Percentiles rank a stretch among this genome's conserved stretches.
Evolutionary conservation across 1,284 basidiomycete genomes (phyloP).

Genomic region (Coniophora puteana): DNA sequence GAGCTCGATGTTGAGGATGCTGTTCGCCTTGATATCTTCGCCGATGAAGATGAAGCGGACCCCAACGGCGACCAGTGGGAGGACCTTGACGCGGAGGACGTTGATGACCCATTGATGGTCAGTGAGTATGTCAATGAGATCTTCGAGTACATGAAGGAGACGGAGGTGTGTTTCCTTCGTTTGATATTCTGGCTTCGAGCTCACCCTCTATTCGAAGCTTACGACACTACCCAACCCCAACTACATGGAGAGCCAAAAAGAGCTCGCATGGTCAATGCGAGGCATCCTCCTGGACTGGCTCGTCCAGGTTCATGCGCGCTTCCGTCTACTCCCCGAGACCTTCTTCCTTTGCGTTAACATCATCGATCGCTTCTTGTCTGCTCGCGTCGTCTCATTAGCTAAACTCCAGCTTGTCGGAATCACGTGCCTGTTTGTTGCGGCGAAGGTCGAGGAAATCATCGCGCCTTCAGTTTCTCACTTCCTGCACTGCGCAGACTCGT

Average conservation of each 20-base stretch:
- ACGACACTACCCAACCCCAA: slow-evolving; percentile 82
- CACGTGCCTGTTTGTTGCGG: slow-evolving; percentile 90
- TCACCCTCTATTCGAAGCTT: slow-evolving; percentile 42
- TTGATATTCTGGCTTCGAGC: slow-evolving; percentile 4
- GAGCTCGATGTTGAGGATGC: slow-evolving; percentile 23
- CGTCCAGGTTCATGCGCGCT: slow-evolving; percentile 93
- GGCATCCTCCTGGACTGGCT: slow-evolving; percentile 97
- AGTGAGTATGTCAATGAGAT: slow-evolving; percentile 96
- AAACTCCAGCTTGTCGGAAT: slow-evolving; percentile 96
- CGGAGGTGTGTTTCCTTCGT: slow-evolving; percentile 45
- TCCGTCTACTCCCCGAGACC: slow-evolving; percentile 93
- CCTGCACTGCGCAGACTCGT: slow-evolving; percentile 84
- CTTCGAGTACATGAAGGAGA: slow-evolving; percentile 85
- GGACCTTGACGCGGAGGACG: slow-evolving; percentile 91
- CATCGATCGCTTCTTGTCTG: slow-evolving; percentile 94
- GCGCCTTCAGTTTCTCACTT: slow-evolving; percentile 89
- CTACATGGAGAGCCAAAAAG: slow-evolving; percentile 90
- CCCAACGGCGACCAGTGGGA: slow-evolving; percentile 69
- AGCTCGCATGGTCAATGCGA: slow-evolving; percentile 93
- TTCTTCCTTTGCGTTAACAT: slow-evolving; percentile 95
- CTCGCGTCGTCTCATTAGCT: slow-evolving; percentile 84
- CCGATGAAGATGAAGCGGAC: slow-evolving; percentile 53
- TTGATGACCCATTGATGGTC: slow-evolving; percentile 96
- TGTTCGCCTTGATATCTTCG: slow-evolving; percentile 35
- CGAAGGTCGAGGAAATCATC: slow-evolving; percentile 96